phyloP scores from a whole-genome alignment of 1,139 yeast genomes.

The Zygoascus hellenicus region DNA sequence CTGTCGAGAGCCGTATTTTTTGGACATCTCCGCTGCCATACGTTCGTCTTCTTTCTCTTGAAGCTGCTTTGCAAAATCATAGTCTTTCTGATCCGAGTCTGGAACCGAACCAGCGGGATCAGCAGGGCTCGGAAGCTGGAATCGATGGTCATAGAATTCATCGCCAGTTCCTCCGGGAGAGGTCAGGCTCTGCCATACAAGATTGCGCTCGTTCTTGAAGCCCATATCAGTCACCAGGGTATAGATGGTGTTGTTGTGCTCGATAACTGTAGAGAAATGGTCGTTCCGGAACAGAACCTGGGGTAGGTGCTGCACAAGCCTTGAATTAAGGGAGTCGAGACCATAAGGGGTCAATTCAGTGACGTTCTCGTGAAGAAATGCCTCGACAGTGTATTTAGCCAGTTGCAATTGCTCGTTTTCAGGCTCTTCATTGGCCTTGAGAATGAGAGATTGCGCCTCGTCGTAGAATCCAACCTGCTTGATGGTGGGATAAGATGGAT shows the following conservation, averaged over 20 bases:
- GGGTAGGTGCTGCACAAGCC: slow-evolving; percentile 41
- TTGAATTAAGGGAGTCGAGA: slow-evolving; percentile 28
- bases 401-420: slow-evolving; percentile 15
- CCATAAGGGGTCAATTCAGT: slow-evolving; percentile 73
- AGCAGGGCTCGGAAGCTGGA: neutral
- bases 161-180: slow-evolving; percentile 64
- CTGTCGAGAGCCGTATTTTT: slow-evolving; percentile 8
- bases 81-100: slow-evolving; percentile 33
- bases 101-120: neutral
- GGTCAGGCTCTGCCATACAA: slow-evolving; percentile 73
- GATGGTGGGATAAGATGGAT: slow-evolving; percentile 31
- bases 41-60: slow-evolving; percentile 60
- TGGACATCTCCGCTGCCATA: slow-evolving; percentile 47
- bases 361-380: slow-evolving; percentile 48
- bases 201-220: slow-evolving; percentile 42
- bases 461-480: slow-evolving; percentile 41
- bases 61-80: slow-evolving; percentile 44
- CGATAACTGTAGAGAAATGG: slow-evolving; percentile 71
- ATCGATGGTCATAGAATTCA: slow-evolving; percentile 44
- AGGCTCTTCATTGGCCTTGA: slow-evolving; percentile 12
- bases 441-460: slow-evolving; percentile 39
- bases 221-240: slow-evolving; percentile 72
- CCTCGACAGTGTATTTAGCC: slow-evolving; percentile 21
- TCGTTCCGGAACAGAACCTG: slow-evolving; percentile 76
- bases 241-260: slow-evolving; percentile 46